Percentiles rank a stretch among this genome's conserved stretches.
Conservation (phyloP, 805 yeast species). For the Maudiozyma saulgeensis region DNA sequence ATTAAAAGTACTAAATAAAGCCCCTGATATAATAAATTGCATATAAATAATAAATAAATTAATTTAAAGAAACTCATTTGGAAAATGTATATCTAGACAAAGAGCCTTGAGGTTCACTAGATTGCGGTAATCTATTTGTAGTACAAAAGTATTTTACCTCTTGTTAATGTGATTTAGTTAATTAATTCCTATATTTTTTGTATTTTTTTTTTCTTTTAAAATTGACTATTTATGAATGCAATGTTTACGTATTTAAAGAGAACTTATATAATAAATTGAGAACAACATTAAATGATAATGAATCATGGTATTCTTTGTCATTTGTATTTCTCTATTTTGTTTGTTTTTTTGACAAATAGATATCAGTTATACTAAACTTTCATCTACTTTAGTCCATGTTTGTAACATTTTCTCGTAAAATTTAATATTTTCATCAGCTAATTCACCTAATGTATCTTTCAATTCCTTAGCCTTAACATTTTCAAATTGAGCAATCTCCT, state of each 20-base stretch:
- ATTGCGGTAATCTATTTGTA: too few relatives aligned
- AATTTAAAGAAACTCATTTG: too few relatives aligned
- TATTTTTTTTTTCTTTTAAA: not conserved
- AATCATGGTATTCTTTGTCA: too few relatives aligned
- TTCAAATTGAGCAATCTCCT: slow-evolving; percentile 63
- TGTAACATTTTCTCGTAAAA: slow-evolving; percentile 61
- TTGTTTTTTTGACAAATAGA: not conserved
- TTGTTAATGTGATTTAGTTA: too few relatives aligned
- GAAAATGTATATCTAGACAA: too few relatives aligned
- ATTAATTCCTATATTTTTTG: too few relatives aligned
- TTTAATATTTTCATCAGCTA: slow-evolving; percentile 67
- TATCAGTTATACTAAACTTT: slow-evolving; percentile 15
- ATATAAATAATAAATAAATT: not conserved
- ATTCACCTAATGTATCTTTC: slow-evolving; percentile 55
- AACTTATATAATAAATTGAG: not conserved
- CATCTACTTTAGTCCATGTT: slow-evolving; percentile 58
- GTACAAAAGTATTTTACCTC: too few relatives aligned
- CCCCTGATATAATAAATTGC: too few relatives aligned
- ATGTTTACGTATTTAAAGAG: not conserved
- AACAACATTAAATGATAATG: too few relatives aligned
- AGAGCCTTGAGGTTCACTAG: too few relatives aligned
- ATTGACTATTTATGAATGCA: not conserved
- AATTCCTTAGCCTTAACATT: slow-evolving; percentile 69
- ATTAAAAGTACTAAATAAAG: not conserved
- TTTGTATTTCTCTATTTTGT: too few relatives aligned